Conservation (phyloP, 2,329 filamentous ascomycete species). For the Nemania bipapillata region DNA sequence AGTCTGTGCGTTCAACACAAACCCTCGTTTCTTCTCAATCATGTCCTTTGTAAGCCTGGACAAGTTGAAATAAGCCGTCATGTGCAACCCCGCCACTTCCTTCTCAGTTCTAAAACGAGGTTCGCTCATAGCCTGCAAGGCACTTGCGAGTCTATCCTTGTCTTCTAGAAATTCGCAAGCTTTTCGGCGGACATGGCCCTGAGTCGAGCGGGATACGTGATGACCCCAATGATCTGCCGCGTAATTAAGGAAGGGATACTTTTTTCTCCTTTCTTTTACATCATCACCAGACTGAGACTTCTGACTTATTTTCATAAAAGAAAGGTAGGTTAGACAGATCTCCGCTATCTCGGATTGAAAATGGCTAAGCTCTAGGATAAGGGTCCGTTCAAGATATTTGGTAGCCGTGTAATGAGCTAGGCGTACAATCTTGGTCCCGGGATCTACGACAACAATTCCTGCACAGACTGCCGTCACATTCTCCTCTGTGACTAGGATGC, state of each 20-base stretch:
- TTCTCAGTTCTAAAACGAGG: constrained; percentile 14
- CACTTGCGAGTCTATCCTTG: constrained; percentile 2
- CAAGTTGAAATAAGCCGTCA: constrained; percentile 21
- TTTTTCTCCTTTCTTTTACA: neutral
- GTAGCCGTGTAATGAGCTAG: constrained; percentile 28
- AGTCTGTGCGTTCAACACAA: constrained; percentile 13
- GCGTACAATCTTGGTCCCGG: constrained; percentile 20
- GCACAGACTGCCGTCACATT: constrained; percentile 17
- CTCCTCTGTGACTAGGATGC: constrained; percentile 15
- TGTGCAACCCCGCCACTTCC: constrained; percentile 9
- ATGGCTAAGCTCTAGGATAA: neutral
- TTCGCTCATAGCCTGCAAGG: constrained; percentile 18
- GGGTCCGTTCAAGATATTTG: constrained; percentile 17
- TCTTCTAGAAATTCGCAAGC: constrained; percentile 21
- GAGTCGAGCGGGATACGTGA: constrained; percentile 5
- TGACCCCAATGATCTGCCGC: constrained; percentile 20
- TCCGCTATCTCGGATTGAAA: constrained; percentile 20
- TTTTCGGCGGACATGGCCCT: constrained; percentile 1
- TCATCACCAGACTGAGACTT: neutral
- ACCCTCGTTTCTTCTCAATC: constrained; percentile 6
- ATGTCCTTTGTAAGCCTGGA: constrained; percentile 11
- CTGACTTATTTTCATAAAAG: neutral
- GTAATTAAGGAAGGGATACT: constrained; percentile 22
- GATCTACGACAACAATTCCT: constrained; percentile 24
- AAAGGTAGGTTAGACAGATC: constrained; percentile 21